Conservation (phyloP, 1,139 yeast genomes). For the Yarrowia galli region DNA sequence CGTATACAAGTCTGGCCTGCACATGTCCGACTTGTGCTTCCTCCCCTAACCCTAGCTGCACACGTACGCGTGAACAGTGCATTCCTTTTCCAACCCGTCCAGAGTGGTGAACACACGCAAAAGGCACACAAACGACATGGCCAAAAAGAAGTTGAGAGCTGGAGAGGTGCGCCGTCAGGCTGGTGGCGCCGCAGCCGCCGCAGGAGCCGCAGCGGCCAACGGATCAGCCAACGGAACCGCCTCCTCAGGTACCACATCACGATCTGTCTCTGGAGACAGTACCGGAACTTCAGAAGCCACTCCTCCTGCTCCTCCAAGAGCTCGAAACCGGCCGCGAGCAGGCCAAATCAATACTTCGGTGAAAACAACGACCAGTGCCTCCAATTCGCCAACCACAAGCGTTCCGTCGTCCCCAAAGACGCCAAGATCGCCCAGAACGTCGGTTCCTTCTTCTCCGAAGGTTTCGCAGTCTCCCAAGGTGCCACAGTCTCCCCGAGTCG, state of each 20-base stretch:
- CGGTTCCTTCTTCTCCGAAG: conserved; percentile 7
- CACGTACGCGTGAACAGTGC: conserved; percentile 37
- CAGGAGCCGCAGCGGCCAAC: background rate
- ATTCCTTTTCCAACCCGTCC: conserved; percentile 20
- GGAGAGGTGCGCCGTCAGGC: conserved; percentile 19
- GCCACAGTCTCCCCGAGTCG: conserved; percentile 9
- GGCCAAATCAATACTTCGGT: conserved; percentile 15
- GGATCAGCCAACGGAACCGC: conserved; percentile 7
- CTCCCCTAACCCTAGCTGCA: conserved; percentile 34
- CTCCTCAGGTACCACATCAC: background rate
- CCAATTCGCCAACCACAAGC: conserved; percentile 23
- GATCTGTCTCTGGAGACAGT: conserved; percentile 5
- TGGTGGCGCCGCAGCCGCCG: background rate
- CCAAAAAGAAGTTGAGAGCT: conserved; percentile 33
- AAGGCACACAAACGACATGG: conserved; percentile 21
- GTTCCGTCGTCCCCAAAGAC: conserved; percentile 23
- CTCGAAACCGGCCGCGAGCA: conserved; percentile 9
- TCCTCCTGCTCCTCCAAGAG: conserved; percentile 20
- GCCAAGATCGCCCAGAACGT: conserved; percentile 11
- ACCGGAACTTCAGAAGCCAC: background rate
- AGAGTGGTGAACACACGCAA: conserved; percentile 3
- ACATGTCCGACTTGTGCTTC: background rate
- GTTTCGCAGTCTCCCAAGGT: background rate
- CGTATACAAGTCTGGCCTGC: background rate
- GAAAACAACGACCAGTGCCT: background rate